Base-by-base conservation (phyloP, 2,329 filamentous ascomycete genomes). In the Microsporum canis region DNA sequence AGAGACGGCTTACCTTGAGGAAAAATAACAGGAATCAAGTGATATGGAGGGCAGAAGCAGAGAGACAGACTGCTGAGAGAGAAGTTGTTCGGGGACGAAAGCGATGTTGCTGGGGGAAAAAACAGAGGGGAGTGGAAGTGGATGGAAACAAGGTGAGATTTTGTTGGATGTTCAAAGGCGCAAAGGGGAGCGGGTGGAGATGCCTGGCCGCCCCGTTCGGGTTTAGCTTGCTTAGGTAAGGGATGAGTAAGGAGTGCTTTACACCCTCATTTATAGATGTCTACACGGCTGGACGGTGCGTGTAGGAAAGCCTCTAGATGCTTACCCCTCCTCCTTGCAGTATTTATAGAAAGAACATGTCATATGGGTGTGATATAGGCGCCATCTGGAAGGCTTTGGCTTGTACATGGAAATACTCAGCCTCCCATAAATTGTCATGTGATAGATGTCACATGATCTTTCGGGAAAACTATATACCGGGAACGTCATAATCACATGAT, bases 131-230 rank as follows among this genome's bases (percentile, higher is more conserved):
- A 60, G 60, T 63, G 63, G 59, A 60, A 62, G 63, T 61, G 56
- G 60, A 60, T 62, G 55, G 62, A 61, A 62, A 36, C 58, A 56
- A 41, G 51, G 33, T 60, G 63, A 64, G 58, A 61, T 61, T 62
- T 62, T 62, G 63, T 61, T 62, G 60, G 62, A 62, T 38, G 57
- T 17, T 62, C 58, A 58, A 57, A 49, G 39, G 59, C 49, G 56
- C 58, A 62, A 60, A 58, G 60, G 60, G 62, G 61, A 60, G 59
- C 59, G 60, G 61, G 17, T 23, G 17, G 17, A 23, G 17, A 23
- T 23, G 17, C 17, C 61, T 61, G 62, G 60, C 53, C 59, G 62
- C 8, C 23, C 62, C 56, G 17, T 41, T 60, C 60, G 57, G 60
- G 62, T 10, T 55, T 63, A 63, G 62, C 59, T 7, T 33, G 55